phyloP scores from a whole-genome alignment of 2,329 filamentous ascomycete genomes.

The Dactylellina parvicollis region DNA sequence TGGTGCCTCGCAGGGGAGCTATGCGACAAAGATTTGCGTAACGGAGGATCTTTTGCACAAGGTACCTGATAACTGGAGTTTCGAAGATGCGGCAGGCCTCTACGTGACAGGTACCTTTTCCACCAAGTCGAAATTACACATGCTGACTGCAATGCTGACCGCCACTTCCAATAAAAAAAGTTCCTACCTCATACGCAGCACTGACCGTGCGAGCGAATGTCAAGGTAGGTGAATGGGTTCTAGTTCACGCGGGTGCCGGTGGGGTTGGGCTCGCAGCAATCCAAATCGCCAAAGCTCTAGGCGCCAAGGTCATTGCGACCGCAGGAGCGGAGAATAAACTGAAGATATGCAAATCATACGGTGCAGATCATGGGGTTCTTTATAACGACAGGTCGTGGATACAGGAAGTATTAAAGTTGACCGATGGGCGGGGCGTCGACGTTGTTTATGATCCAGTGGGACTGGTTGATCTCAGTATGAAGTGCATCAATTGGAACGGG shows the following conservation, averaged over 20 bases:
- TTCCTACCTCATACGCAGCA: conserved; percentile 86
- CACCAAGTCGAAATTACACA: background rate
- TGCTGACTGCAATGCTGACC: background rate
- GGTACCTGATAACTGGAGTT: conserved; percentile 82
- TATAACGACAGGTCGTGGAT: conserved; percentile 75
- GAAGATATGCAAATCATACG: conserved; percentile 79
- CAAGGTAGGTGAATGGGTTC: conserved; percentile 82
- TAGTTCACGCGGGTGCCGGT: conserved; percentile 91
- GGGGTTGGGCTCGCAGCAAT: conserved; percentile 92
- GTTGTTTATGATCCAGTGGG: conserved; percentile 96
- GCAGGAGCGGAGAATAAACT: conserved; percentile 83
- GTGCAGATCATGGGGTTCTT: conserved; percentile 83
- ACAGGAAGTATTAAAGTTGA: conserved; percentile 78
- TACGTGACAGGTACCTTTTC: conserved; percentile 73
- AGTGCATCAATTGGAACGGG: conserved; percentile 94
- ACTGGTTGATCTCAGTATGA: conserved; percentile 84
- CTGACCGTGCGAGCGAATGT: conserved; percentile 81
- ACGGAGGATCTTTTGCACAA: conserved; percentile 74
- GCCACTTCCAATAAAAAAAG: conserved; percentile 62
- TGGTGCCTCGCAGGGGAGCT: conserved; percentile 85
- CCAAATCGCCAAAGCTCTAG: conserved; percentile 90
- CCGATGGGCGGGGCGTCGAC: conserved; percentile 79
- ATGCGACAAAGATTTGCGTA: conserved; percentile 78
- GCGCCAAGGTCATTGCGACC: conserved; percentile 91
- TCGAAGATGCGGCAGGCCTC: conserved; percentile 83